Base-by-base conservation (phyloP, 805 yeast genomes). In the Ogataea parapolymorpha region DNA sequence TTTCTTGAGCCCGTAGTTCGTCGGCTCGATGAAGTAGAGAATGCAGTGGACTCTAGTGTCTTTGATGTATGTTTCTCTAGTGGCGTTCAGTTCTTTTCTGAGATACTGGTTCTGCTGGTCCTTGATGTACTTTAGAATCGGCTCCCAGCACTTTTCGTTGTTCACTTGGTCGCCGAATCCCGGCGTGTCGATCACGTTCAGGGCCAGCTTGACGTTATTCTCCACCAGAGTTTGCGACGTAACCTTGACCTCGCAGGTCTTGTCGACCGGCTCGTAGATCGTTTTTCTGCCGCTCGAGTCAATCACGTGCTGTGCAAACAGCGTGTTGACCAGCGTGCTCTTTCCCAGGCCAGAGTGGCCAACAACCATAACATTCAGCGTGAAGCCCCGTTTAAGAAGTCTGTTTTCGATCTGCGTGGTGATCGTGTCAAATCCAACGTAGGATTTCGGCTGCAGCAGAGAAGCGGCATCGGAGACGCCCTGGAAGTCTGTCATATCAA, bases 131-230 rank as follows among this genome's bases (percentile, higher is more conserved):
- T 87, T 88, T 50, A 90, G 82, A 48, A 90, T 81, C 39, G 96
- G 96, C 55, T 90, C 98, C 96, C 97, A 91, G 66, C 95, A 89
- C 66, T 84, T 85, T 56, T 86, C 95, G 66, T 90, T 90, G 69
- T 89, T 86, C 52, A 93, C 85, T 67, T 86, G 96, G 71, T 93
- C 99, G 28, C 96, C 98, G 71, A 88, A 93, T 12, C 98, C 98
- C 15, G 98, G 98, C 3, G 99, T 93, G 62, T 93, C 99, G 59
- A 93, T 86, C 41, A 93, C 80, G 55, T 88, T 90, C 49, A 93
- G 70, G 56, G 83, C 83, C 61, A 93, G 77, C 48, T 82, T 80
- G 42, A 93, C 98, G 50, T 85, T 85, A 62, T 88, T 89, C 66
- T 93, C 99, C 42, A 79, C 66, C 50, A 93, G 72, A 13, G 75